Percentiles rank a stretch among this genome's conserved stretches.
These are phyloP conservation scores for Mycena galopus DNA, from an alignment of 768 basidiomycete species.

Conservation along the genomic window DNA sequence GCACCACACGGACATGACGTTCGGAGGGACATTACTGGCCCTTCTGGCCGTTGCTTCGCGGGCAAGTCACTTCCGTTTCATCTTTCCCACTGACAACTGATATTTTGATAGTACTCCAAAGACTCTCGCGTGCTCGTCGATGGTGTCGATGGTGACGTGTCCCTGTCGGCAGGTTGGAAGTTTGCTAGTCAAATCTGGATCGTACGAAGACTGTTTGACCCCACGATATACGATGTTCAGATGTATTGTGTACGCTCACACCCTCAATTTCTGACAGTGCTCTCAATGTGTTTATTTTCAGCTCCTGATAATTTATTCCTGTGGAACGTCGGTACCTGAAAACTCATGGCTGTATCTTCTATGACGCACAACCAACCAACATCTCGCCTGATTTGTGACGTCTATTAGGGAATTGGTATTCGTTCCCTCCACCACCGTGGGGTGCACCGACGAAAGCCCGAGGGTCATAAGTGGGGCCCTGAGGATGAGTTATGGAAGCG, in stretches of 20 bases:
- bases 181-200: constrained; percentile 73
- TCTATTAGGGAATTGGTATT: constrained; percentile 61
- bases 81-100: constrained; percentile 47
- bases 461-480: constrained; percentile 50
- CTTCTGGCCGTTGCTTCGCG: constrained; percentile 72
- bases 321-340: constrained; percentile 63
- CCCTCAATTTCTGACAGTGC: constrained; percentile 33
- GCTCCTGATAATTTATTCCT: constrained; percentile 47
- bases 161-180: constrained; percentile 67
- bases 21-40: no score
- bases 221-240: constrained; percentile 79
- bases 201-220: constrained; percentile 66
- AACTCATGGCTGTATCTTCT: constrained; percentile 61
- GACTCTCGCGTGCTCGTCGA: constrained; percentile 12
- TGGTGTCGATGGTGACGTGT: constrained; percentile 38
- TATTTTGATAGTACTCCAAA: constrained; percentile 32
- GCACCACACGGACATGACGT: no score
- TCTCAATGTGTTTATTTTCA: constrained; percentile 24
- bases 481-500: constrained; percentile 76
- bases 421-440: constrained; percentile 74
- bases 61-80: constrained; percentile 51
- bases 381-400: no score
- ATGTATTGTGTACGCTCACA: constrained; percentile 60
- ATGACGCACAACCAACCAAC: no score
- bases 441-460: constrained; percentile 62